Conservation (phyloP, 305 asterid species). For the Ilex paraguariensis region DNA sequence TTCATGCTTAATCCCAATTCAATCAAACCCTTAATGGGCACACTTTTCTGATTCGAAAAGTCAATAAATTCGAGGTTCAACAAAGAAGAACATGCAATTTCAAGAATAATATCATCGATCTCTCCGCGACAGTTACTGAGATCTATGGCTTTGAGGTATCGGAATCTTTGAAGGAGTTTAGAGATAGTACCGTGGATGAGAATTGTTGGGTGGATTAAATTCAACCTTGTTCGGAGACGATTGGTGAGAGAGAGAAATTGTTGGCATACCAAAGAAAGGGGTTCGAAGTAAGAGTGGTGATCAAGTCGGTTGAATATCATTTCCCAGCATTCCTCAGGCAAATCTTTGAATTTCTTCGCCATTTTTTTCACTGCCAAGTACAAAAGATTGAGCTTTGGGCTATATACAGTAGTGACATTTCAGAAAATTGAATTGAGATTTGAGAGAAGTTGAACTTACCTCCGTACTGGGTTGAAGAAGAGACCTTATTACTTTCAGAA, state of each 20-base stretch:
- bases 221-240: slow-evolving; percentile 6
- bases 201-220: slow-evolving; percentile 7
- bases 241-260: slow-evolving; percentile 15
- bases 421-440: too few species aligned
- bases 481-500: too few species aligned
- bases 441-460: too few species aligned
- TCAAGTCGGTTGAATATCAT: slow-evolving; percentile 9
- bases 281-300: slow-evolving; percentile 11
- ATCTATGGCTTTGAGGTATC: slow-evolving; percentile 13
- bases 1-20: not conserved
- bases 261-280: slow-evolving; percentile 17
- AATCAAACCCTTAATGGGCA: slow-evolving; percentile 9
- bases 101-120: slow-evolving; percentile 1
- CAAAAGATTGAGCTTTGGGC: not conserved
- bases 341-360: slow-evolving; percentile 4
- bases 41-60: slow-evolving; percentile 1
- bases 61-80: slow-evolving; percentile 10
- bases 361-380: not conserved
- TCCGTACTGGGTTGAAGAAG: too few species aligned
- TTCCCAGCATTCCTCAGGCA: slow-evolving; percentile 24
- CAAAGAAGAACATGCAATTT: slow-evolving; percentile 1
- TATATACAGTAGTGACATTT: too few species aligned
- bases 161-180: slow-evolving; percentile 12
- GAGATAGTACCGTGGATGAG: slow-evolving; percentile 9
- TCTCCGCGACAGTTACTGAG: slow-evolving; percentile 7